Evolutionary conservation across 768 basidiomycete genomes (phyloP).

Genomic region (Clitopilus passeckerianus): DNA sequence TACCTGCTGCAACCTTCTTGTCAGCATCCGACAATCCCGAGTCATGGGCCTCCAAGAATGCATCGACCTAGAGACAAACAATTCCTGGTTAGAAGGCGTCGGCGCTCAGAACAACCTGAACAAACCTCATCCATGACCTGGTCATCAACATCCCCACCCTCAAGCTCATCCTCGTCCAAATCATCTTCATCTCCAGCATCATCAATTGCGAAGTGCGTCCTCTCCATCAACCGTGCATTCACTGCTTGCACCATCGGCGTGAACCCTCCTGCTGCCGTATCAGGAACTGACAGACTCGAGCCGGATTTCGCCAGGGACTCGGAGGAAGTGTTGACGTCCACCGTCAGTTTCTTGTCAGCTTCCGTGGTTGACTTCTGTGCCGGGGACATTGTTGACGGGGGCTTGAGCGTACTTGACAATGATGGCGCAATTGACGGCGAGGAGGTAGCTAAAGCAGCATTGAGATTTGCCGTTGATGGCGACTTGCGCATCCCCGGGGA

Average conservation of each 20-base stretch:
- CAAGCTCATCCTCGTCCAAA: conserved; percentile 55
- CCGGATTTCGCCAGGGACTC: background rate
- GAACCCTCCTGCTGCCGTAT: conserved; percentile 28
- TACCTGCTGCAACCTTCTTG: conserved; percentile 72
- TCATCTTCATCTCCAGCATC: conserved; percentile 84
- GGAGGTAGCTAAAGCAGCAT: conserved; percentile 23
- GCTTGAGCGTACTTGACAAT: background rate
- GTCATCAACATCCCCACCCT: conserved; percentile 57
- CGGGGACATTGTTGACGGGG: conserved; percentile 21
- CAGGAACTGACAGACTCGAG: conserved; percentile 17
- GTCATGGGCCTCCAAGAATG: conserved; percentile 92
- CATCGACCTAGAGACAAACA: conserved; percentile 61
- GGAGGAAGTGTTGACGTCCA: conserved; percentile 31
- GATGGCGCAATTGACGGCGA: conserved; percentile 13
- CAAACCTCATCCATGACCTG: conserved; percentile 87
- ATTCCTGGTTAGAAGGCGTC: background rate
- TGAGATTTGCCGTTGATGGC: conserved; percentile 49
- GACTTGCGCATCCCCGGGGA: conserved; percentile 64
- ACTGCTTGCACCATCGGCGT: conserved; percentile 71
- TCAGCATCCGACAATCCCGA: conserved; percentile 78
- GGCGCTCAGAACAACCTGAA: conserved; percentile 5
- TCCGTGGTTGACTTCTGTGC: conserved; percentile 34
- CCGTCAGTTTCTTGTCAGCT: conserved; percentile 31
- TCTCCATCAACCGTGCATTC: conserved; percentile 81
- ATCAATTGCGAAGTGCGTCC: conserved; percentile 96